Conservation (phyloP, 495 filamentous ascomycete genomes). For the Filosporella fistucella region DNA sequence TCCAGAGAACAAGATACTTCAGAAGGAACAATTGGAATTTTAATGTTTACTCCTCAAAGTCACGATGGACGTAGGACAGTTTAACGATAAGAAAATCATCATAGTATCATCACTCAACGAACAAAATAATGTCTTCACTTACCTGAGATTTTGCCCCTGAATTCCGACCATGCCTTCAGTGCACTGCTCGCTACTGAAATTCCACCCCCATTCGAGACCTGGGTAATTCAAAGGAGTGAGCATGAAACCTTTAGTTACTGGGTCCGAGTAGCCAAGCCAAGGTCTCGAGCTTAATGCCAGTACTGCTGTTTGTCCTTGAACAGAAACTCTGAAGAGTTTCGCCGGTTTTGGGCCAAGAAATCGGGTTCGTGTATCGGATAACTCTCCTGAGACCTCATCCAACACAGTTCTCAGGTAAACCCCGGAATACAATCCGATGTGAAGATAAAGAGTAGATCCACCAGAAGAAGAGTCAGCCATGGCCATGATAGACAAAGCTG, state of each 20-base stretch:
- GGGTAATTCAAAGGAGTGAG: constrained; percentile 86
- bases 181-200: constrained; percentile 90
- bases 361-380: constrained; percentile 89
- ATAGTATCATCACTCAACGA: constrained; percentile 34
- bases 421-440: constrained; percentile 92
- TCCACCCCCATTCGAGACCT: constrained; percentile 91
- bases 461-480: constrained; percentile 78
- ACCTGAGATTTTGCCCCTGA: constrained; percentile 84
- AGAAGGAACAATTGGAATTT: constrained; percentile 78
- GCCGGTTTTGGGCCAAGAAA: constrained; percentile 89
- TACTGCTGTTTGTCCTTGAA: constrained; percentile 80
- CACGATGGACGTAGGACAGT: constrained; percentile 31
- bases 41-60: constrained; percentile 50
- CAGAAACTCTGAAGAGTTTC: constrained; percentile 79
- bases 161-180: constrained; percentile 95
- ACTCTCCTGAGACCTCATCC: constrained; percentile 89
- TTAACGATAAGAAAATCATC: constrained; percentile 57
- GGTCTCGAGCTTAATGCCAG: constrained; percentile 85
- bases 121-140: constrained; percentile 35
- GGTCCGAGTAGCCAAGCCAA: constrained; percentile 89
- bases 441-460: constrained; percentile 81
- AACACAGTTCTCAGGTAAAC: constrained; percentile 92
- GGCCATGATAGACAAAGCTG: constrained; percentile 83
- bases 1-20: constrained; percentile 21
- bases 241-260: constrained; percentile 78